phyloP scores from a whole-genome alignment of 441 rosid species.

The Melastoma candidum region DNA sequence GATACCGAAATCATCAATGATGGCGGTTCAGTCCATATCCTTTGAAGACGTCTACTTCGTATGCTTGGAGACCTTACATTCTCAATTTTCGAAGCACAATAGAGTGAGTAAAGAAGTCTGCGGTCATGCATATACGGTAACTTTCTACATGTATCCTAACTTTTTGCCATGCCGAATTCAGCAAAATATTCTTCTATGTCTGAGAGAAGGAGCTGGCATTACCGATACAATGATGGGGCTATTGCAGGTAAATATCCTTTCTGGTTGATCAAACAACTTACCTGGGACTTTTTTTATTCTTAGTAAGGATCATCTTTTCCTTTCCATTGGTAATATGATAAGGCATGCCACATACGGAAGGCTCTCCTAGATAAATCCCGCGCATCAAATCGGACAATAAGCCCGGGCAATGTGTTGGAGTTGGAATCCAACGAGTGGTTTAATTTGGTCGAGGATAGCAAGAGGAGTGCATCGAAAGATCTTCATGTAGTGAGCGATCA shows the following conservation, averaged over 20 bases:
- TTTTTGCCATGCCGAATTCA: slow-evolving; percentile 14
- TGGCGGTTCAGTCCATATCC: slow-evolving; percentile 36
- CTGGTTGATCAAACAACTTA: too few species aligned
- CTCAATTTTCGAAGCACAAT: slow-evolving; percentile 19
- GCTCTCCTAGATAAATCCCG: slow-evolving; percentile 23
- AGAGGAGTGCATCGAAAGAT: slow-evolving; percentile 24
- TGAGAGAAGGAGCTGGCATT: slow-evolving; percentile 48
- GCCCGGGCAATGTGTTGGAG: slow-evolving; percentile 15
- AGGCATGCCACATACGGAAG: slow-evolving; percentile 53
- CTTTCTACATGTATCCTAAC: not conserved
- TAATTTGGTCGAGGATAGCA: slow-evolving; percentile 37
- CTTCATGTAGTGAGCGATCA: slow-evolving; percentile 29
- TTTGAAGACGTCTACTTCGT: slow-evolving; percentile 38
- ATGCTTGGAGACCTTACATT: slow-evolving; percentile 32
- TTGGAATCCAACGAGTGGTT: slow-evolving; percentile 28
- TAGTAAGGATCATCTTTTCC: not conserved
- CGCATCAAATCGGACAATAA: slow-evolving; percentile 20
- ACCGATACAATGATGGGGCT: slow-evolving; percentile 38
- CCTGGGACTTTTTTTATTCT: too few species aligned
- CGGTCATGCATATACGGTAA: not conserved
- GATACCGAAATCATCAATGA: slow-evolving; percentile 31
- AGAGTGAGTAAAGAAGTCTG: slow-evolving; percentile 23
- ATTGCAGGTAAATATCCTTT: slow-evolving; percentile 38
- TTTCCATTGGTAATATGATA: slow-evolving; percentile 1
- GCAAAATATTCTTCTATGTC: slow-evolving; percentile 44